A percentile compares a stretch with the other conserved stretches of the same genome.
These are phyloP conservation scores for Mucor saturninus DNA, from an alignment of 371 early-diverging fungal genomes.

Conservation along the genomic window DNA sequence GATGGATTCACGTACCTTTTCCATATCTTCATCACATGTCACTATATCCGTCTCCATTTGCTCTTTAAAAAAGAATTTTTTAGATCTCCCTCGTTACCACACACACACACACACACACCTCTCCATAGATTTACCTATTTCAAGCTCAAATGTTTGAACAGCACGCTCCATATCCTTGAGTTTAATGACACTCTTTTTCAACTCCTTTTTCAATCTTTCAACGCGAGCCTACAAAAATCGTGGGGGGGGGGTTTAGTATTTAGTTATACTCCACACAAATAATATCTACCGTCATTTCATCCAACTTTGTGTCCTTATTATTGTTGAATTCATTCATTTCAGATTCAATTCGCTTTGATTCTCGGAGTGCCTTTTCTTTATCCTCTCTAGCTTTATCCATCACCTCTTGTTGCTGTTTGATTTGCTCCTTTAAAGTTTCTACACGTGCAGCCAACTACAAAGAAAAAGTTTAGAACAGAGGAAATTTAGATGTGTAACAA, in stretches of 20 bases:
- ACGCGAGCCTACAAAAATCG: slow-evolving; percentile 56
- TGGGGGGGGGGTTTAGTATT: neutral
- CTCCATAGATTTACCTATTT: slow-evolving; percentile 54
- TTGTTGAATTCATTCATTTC: slow-evolving; percentile 91
- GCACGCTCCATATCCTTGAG: slow-evolving; percentile 73
- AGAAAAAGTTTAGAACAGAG: slow-evolving; percentile 19
- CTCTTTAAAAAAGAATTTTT: slow-evolving; percentile 33
- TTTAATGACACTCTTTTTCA: slow-evolving; percentile 57
- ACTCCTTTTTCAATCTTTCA: slow-evolving; percentile 56
- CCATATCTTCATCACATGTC: slow-evolving; percentile 56
- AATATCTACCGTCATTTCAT: slow-evolving; percentile 66
- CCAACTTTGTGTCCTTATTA: slow-evolving; percentile 83
- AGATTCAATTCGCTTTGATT: slow-evolving; percentile 68
- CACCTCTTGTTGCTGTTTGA: slow-evolving; percentile 32
- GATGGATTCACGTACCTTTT: slow-evolving; percentile 52
- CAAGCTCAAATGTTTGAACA: slow-evolving; percentile 72
- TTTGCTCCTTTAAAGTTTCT: slow-evolving; percentile 42
- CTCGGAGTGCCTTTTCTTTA: slow-evolving; percentile 46
- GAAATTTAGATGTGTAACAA: neutral
- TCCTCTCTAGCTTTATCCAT: slow-evolving; percentile 48
- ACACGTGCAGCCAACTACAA: slow-evolving; percentile 50
- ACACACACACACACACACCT: too few relatives aligned
- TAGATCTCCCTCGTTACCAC: too few relatives aligned
- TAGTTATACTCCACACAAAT: neutral
- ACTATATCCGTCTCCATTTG: slow-evolving; percentile 71